Percentiles rank a stretch among this genome's conserved stretches.
Evolutionary conservation across 192 early-diverging fungal genomes (phyloP).

Genomic region (Mortierella antarctica): DNA sequence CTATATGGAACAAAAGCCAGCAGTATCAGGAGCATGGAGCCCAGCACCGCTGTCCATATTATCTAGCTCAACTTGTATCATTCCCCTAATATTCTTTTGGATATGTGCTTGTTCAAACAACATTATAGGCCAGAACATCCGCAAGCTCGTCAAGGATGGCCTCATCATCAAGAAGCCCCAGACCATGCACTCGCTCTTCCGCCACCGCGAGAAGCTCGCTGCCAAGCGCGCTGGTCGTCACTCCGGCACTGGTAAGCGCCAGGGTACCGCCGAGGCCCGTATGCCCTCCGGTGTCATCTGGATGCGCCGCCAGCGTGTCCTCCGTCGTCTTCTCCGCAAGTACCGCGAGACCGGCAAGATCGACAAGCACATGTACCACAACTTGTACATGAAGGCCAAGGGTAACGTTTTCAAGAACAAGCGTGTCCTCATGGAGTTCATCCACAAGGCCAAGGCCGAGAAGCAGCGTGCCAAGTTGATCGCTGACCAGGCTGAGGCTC

Average conservation of each 20-base stretch:
- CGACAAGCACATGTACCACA: slow-evolving; percentile 96
- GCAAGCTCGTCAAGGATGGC: slow-evolving; percentile 98
- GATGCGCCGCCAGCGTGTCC: slow-evolving; percentile 98
- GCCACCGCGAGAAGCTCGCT: slow-evolving; percentile 88
- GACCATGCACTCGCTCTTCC: slow-evolving; percentile 90
- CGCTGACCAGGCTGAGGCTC: slow-evolving; percentile 97
- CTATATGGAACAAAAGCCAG: too few relatives aligned
- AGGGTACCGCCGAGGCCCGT: slow-evolving; percentile 97
- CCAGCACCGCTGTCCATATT: not conserved
- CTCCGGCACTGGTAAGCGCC: slow-evolving; percentile 92
- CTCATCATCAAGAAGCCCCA: slow-evolving; percentile 95
- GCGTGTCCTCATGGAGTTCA: slow-evolving; percentile 99
- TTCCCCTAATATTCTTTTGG: not conserved
- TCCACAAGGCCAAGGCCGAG: slow-evolving; percentile 99
- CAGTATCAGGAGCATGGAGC: too few relatives aligned
- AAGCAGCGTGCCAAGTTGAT: slow-evolving; percentile 92
- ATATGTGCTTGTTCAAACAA: not conserved
- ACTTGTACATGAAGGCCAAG: slow-evolving; percentile 98
- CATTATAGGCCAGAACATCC: slow-evolving; percentile 87
- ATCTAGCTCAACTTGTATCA: not conserved
- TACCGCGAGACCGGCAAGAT: slow-evolving; percentile 99
- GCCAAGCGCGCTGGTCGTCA: slow-evolving; percentile 98
- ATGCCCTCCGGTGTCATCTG: slow-evolving; percentile 96
- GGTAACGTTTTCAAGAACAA: slow-evolving; percentile 99
- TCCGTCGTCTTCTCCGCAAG: slow-evolving; percentile 94